Conservation (phyloP, 192 early-diverging fungal species). For the Coemansia sp. region DNA sequence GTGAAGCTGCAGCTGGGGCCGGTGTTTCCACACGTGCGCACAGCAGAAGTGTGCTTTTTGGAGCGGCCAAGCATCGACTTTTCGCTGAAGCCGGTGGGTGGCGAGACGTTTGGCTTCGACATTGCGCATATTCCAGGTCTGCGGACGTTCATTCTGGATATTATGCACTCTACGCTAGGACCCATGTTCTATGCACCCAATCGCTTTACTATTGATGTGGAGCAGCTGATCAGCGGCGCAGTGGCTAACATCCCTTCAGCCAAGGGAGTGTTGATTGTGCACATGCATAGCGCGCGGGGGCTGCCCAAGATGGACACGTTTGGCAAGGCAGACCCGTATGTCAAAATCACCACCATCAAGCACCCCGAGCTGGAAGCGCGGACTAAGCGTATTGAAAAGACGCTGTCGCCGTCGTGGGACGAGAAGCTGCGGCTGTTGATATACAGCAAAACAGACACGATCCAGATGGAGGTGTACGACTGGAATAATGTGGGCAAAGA, state of each 20-base stretch:
- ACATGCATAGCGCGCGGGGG: slow-evolving; percentile 73
- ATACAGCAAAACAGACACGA: slow-evolving; percentile 68
- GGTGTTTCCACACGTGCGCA: slow-evolving; percentile 83
- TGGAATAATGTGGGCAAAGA: slow-evolving; percentile 74
- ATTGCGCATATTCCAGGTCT: slow-evolving; percentile 86
- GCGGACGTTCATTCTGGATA: slow-evolving; percentile 69
- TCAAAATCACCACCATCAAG: slow-evolving; percentile 65
- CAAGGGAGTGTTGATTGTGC: slow-evolving; percentile 82
- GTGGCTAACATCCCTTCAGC: slow-evolving; percentile 64
- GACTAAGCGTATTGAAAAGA: slow-evolving; percentile 70
- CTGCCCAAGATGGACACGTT: slow-evolving; percentile 86
- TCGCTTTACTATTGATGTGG: slow-evolving; percentile 74
- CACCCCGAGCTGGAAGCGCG: slow-evolving; percentile 61
- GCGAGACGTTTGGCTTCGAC: slow-evolving; percentile 80
- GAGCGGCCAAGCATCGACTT: slow-evolving; percentile 87
- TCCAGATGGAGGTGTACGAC: slow-evolving; percentile 81
- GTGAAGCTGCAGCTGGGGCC: slow-evolving; percentile 82
- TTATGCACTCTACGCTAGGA: slow-evolving; percentile 67
- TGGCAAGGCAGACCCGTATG: slow-evolving; percentile 88
- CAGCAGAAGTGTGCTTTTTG: slow-evolving; percentile 78
- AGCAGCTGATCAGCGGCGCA: slow-evolving; percentile 71
- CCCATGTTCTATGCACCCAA: slow-evolving; percentile 87
- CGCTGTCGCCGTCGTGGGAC: slow-evolving; percentile 82
- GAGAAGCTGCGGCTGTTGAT: slow-evolving; percentile 76
- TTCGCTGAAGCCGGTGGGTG: slow-evolving; percentile 84